phyloP scores from a whole-genome alignment of 768 basidiomycete species.

The Serendipita indica region DNA sequence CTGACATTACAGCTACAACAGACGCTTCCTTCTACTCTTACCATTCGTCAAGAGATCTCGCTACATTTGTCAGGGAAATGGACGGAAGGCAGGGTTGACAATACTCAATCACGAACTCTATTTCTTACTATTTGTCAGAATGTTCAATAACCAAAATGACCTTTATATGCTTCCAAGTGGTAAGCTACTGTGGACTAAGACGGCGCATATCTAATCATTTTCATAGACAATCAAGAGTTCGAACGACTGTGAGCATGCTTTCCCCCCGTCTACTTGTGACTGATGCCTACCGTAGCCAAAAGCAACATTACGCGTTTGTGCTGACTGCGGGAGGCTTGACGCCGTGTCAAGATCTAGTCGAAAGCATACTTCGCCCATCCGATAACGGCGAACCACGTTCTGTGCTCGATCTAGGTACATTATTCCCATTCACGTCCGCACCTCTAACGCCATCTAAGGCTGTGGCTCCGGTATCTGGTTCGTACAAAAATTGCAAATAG shows the following conservation, averaged over 20 bases:
- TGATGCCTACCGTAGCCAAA: background rate
- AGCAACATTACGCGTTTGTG: constrained; percentile 5
- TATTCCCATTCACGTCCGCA: background rate
- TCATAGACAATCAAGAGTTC: background rate
- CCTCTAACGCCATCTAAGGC: background rate
- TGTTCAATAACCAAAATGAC: background rate
- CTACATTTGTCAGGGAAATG: background rate
- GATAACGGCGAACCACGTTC: background rate
- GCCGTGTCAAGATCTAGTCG: background rate
- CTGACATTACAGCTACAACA: background rate
- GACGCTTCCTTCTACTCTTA: background rate
- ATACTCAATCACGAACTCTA: too few relatives aligned
- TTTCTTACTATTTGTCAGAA: background rate
- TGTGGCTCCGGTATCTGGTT: constrained; percentile 1
- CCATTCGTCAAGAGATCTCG: background rate
- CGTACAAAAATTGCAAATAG: too few relatives aligned
- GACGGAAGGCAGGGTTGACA: background rate
- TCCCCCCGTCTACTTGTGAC: background rate
- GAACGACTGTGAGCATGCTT: background rate
- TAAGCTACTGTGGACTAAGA: background rate
- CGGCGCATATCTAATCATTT: background rate
- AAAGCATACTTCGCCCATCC: background rate
- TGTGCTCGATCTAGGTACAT: background rate
- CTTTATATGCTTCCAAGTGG: constrained; percentile 5
- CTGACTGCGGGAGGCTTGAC: background rate